These are phyloP conservation scores for Fusarium coicis DNA, from an alignment of 2,329 filamentous ascomycete genomes.

Conservation along the genomic window DNA sequence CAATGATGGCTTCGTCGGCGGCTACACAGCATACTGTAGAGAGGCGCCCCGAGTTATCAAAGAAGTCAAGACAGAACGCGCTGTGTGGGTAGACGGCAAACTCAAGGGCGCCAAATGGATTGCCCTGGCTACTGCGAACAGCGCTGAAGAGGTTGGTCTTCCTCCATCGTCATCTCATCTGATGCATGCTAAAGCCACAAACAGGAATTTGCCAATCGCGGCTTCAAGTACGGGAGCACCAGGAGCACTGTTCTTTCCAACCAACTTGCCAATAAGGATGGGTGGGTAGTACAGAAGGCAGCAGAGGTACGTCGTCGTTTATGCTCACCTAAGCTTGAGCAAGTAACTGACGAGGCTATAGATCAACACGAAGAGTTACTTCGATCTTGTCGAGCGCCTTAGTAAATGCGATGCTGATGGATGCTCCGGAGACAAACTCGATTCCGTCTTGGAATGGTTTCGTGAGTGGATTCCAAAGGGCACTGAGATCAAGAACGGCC, in stretches of 20 bases:
- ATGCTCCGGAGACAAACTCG: neutral
- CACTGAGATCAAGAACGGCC: constrained; percentile 14
- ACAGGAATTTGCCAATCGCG: constrained; percentile 5
- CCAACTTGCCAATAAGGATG: constrained; percentile 26
- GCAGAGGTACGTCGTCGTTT: neutral
- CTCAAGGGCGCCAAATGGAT: constrained; percentile 3
- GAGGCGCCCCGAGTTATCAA: constrained; percentile 1
- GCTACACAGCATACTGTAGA: constrained; percentile 9
- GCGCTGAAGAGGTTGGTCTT: constrained; percentile 2
- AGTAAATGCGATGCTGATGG: neutral
- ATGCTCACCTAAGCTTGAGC: accelerated
- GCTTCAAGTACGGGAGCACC: constrained; percentile 9
- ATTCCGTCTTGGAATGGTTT: constrained; percentile 12
- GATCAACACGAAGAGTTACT: constrained; percentile 15
- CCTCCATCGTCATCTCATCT: no score
- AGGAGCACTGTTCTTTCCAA: constrained; percentile 2
- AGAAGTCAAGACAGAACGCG: constrained; percentile 5
- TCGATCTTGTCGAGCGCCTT: neutral
- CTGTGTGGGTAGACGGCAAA: constrained; percentile 21
- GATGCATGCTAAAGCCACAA: neutral
- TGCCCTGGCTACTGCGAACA: neutral
- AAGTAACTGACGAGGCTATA: neutral
- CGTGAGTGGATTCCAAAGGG: constrained; percentile 15
- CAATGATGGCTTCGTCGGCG: constrained; percentile 6
- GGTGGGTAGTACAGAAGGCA: constrained; percentile 22